Evolutionary conservation across 1,139 yeast species (phyloP).

Genomic region (Blastobotrys raffinosifermentans): DNA sequence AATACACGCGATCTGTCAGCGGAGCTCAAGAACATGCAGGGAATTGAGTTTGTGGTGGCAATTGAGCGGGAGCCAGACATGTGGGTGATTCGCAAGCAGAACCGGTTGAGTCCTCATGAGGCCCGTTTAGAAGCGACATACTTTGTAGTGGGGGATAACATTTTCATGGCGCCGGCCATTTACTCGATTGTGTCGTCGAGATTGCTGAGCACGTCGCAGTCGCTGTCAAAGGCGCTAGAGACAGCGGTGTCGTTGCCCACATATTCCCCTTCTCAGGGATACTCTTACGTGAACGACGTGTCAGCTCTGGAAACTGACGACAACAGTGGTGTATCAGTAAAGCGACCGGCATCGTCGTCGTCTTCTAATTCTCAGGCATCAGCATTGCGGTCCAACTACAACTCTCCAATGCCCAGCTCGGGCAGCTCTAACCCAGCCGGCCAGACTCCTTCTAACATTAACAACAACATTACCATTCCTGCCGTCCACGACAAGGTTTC

Average conservation of each 20-base stretch:
- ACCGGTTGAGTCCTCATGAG: slow-evolving; percentile 48
- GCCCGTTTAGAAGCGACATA: slow-evolving; percentile 62
- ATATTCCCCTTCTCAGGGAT: slow-evolving; percentile 34
- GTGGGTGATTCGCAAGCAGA: slow-evolving; percentile 85
- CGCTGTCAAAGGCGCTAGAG: slow-evolving; percentile 28
- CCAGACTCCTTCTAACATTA: slow-evolving; percentile 4
- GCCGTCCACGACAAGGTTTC: slow-evolving; percentile 19
- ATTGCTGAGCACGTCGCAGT: slow-evolving; percentile 35
- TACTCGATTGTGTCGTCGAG: slow-evolving; percentile 53
- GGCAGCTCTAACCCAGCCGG: slow-evolving; percentile 11
- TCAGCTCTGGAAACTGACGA: slow-evolving; percentile 1
- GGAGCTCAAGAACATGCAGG: slow-evolving; percentile 72
- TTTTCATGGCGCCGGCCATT: slow-evolving; percentile 79
- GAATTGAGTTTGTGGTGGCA: slow-evolving; percentile 76
- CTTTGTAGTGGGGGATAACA: slow-evolving; percentile 85
- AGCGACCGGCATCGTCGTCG: not conserved
- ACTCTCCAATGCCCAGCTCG: slow-evolving; percentile 14
- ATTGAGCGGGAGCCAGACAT: slow-evolving; percentile 80
- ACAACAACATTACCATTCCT: slow-evolving; percentile 9
- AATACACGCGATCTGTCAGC: slow-evolving; percentile 37
- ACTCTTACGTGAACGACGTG: slow-evolving; percentile 27
- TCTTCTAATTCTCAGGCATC: slow-evolving; percentile 5
- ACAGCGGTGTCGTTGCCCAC: slow-evolving; percentile 31
- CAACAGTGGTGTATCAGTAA: not conserved
- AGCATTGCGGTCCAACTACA: slow-evolving; percentile 12